These are phyloP conservation scores for Syncephalis fuscata DNA, from an alignment of 371 early-diverging fungal genomes.

Conservation along the genomic window DNA sequence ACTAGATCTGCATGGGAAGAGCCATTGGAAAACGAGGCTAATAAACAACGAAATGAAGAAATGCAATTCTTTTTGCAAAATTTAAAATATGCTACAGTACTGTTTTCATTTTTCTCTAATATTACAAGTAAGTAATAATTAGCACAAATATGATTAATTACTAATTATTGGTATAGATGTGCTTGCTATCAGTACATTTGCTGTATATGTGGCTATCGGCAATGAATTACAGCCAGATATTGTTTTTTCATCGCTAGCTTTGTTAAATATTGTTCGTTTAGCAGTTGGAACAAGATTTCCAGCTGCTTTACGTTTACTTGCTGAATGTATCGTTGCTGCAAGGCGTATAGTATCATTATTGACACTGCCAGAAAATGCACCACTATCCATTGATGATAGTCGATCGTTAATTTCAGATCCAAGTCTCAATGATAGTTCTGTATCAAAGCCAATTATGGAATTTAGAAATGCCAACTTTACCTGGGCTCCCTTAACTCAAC, in stretches of 20 bases:
- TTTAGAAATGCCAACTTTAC: too few relatives aligned
- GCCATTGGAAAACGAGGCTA: conserved; percentile 22
- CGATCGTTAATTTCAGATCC: too few relatives aligned
- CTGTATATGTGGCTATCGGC: conserved; percentile 13
- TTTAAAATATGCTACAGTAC: too few relatives aligned
- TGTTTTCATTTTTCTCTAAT: too few relatives aligned
- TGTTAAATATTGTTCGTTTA: conserved; percentile 20
- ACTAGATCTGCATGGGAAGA: conserved; percentile 32
- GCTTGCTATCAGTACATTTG: conserved; percentile 17
- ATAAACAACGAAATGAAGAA: conserved; percentile 42
- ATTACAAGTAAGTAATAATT: too few relatives aligned
- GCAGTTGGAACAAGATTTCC: conserved; percentile 39
- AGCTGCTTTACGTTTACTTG: conserved; percentile 22
- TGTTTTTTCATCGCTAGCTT: conserved; percentile 16
- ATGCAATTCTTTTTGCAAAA: too few relatives aligned
- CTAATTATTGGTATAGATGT: conserved; percentile 33
- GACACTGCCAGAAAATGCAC: conserved; percentile 28
- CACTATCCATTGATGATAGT: too few relatives aligned
- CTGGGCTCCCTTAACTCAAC: too few relatives aligned
- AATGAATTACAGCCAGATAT: conserved; percentile 12
- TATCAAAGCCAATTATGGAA: too few relatives aligned
- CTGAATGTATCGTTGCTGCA: conserved; percentile 31
- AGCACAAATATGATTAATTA: too few relatives aligned
- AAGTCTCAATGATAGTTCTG: too few relatives aligned
- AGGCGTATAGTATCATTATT: conserved; percentile 28